Conservation (phyloP, 2,329 filamentous ascomycete species). For the Claviceps cyperi region DNA sequence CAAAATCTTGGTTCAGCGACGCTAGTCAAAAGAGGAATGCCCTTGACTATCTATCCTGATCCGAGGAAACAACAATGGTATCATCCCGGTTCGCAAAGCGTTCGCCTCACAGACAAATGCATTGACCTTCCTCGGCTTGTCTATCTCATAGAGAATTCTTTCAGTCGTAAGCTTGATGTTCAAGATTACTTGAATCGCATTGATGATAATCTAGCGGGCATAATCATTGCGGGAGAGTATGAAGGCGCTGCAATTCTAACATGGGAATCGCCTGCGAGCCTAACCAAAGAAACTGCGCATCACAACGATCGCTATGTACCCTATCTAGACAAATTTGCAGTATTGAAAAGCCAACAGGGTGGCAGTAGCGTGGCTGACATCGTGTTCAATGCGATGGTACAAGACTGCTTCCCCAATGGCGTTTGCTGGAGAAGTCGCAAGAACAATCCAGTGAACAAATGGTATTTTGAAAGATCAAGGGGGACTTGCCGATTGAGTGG, state of each 20-base stretch:
- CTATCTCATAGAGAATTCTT: conserved; percentile 85
- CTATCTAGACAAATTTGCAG: conserved; percentile 95
- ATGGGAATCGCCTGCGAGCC: conserved; percentile 65
- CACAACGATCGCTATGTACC: conserved; percentile 57
- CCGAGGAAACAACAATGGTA: conserved; percentile 56
- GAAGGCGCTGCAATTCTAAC: conserved; percentile 91
- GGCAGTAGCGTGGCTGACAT: conserved; percentile 88
- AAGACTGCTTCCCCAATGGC: conserved; percentile 72
- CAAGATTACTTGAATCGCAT: conserved; percentile 73
- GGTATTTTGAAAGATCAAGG: conserved; percentile 87
- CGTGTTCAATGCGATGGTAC: conserved; percentile 90
- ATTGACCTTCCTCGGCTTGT: conserved; percentile 76
- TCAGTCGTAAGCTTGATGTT: conserved; percentile 70
- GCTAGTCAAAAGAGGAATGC: conserved; percentile 82
- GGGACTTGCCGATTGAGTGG: conserved; percentile 70
- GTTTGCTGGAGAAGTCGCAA: conserved; percentile 86
- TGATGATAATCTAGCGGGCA: conserved; percentile 64
- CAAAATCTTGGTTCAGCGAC: conserved; percentile 43
- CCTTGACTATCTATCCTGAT: conserved; percentile 69
- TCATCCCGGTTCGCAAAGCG: conserved; percentile 38
- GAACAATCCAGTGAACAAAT: conserved; percentile 94
- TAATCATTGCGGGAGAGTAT: conserved; percentile 93
- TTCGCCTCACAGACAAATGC: conserved; percentile 62
- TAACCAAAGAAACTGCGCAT: conserved; percentile 38
- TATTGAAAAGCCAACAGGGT: conserved; percentile 75